These are phyloP conservation scores for Syncephalastrum monosporum DNA, from an alignment of 371 early-diverging fungal species.

Conservation along the genomic window DNA sequence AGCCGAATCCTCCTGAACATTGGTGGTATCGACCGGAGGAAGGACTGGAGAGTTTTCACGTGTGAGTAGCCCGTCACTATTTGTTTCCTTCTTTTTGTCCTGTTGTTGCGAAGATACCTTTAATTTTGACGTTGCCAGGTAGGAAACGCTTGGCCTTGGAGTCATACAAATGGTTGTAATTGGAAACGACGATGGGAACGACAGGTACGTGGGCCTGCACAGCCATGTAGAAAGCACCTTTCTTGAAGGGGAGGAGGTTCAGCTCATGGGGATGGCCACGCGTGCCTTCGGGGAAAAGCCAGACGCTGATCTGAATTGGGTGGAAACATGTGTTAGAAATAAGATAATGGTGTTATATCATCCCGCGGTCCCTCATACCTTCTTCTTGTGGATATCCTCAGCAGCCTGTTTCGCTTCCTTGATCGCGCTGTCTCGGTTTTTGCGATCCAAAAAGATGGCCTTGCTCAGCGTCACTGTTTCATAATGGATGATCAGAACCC, in stretches of 20 bases:
- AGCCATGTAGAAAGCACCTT: slow-evolving; percentile 91
- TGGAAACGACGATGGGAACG: slow-evolving; percentile 86
- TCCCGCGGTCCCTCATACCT: slow-evolving; percentile 44
- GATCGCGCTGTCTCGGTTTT: slow-evolving; percentile 77
- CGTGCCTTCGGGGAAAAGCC: slow-evolving; percentile 95
- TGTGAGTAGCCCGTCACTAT: not conserved
- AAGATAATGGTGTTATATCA: not conserved
- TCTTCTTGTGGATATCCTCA: slow-evolving; percentile 68
- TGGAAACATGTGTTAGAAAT: not conserved
- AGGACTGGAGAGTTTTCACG: slow-evolving; percentile 49
- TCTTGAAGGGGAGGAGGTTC: slow-evolving; percentile 88
- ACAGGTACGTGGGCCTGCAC: slow-evolving; percentile 85
- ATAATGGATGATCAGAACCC: not conserved
- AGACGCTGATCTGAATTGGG: slow-evolving; percentile 65
- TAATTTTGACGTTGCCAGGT: slow-evolving; percentile 71
- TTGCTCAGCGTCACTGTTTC: slow-evolving; percentile 68
- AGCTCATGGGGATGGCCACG: slow-evolving; percentile 75
- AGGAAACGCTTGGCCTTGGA: slow-evolving; percentile 58
- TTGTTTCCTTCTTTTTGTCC: not conserved
- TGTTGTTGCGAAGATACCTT: slow-evolving; percentile 38
- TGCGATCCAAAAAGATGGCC: slow-evolving; percentile 88
- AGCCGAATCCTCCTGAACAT: slow-evolving; percentile 58
- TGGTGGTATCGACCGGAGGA: slow-evolving; percentile 73
- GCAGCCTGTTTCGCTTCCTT: slow-evolving; percentile 80
- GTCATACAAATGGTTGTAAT: slow-evolving; percentile 75